phyloP scores from a whole-genome alignment of 2,329 filamentous ascomycete genomes.

The Paecilomyces variotii region DNA sequence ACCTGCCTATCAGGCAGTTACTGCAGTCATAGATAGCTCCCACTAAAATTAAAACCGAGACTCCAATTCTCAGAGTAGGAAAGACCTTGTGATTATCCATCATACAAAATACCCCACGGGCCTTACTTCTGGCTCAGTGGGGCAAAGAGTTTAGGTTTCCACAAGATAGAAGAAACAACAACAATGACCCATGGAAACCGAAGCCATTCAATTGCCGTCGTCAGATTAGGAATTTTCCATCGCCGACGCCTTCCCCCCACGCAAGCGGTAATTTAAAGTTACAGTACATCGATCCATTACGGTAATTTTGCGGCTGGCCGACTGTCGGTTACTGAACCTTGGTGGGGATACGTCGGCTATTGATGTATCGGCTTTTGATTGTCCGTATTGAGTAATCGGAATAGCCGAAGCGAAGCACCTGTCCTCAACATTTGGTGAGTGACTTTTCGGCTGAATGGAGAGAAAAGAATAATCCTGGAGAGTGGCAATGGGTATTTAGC shows the following conservation, averaged over 20 bases:
- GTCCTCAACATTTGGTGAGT: not conserved
- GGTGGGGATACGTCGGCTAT: not conserved
- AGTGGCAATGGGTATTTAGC: not conserved
- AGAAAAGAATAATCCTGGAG: not conserved
- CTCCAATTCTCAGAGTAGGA: not conserved
- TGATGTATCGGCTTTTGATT: not conserved
- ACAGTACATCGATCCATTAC: not conserved
- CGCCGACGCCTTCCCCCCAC: not conserved
- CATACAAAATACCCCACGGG: not conserved
- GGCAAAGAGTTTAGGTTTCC: not conserved
- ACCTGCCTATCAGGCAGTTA: not conserved
- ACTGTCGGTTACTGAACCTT: not conserved
- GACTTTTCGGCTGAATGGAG: not conserved
- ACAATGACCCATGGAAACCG: not conserved
- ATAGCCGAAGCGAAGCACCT: not conserved
- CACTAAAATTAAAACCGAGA: not conserved
- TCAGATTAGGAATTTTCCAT: not conserved
- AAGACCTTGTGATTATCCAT: not conserved
- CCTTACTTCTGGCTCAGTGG: not conserved
- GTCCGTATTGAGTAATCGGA: not conserved
- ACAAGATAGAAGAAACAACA: not conserved
- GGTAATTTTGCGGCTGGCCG: not conserved
- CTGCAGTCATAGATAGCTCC: not conserved
- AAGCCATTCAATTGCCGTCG: not conserved
- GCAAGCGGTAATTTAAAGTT: not conserved